Evolutionary conservation across 1,284 basidiomycete genomes (phyloP).

Genomic region (Athelia sp.): DNA sequence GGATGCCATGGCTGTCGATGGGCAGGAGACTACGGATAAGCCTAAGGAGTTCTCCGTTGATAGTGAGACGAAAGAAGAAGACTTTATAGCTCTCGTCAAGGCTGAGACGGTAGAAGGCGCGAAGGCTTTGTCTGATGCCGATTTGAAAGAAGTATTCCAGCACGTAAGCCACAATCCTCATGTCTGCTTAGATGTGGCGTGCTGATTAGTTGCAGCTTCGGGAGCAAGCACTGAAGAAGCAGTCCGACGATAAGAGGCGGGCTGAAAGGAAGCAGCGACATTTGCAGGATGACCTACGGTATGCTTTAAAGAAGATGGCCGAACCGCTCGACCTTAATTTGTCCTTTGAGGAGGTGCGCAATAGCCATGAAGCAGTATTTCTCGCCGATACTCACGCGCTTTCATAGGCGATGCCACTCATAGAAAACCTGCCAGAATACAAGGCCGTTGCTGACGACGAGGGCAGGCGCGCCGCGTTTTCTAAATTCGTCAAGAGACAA

Average conservation of each 20-base stretch:
- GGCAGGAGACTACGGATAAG: constrained; percentile 24
- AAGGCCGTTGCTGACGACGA: constrained; percentile 82
- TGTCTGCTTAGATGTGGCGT: constrained; percentile 4
- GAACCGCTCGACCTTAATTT: constrained; percentile 72
- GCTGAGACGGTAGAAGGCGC: constrained; percentile 43
- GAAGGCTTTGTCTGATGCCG: constrained; percentile 44
- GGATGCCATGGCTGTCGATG: constrained; percentile 26
- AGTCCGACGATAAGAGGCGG: constrained; percentile 76
- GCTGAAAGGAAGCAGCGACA: constrained; percentile 83
- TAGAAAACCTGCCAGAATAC: constrained; percentile 79
- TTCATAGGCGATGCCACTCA: constrained; percentile 61
- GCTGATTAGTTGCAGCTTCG: constrained; percentile 49
- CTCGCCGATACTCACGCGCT: constrained; percentile 8
- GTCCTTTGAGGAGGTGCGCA: constrained; percentile 72
- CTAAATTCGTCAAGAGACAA: constrained; percentile 83
- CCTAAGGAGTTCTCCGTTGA: constrained; percentile 42
- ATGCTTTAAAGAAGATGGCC: constrained; percentile 87
- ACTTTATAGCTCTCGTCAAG: constrained; percentile 57
- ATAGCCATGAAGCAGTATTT: neutral
- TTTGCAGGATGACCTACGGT: constrained; percentile 91
- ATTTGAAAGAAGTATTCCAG: constrained; percentile 57
- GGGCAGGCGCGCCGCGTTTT: constrained; percentile 71
- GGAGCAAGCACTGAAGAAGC: constrained; percentile 63
- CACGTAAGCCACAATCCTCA: constrained; percentile 40
- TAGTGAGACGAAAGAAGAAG: constrained; percentile 54